Evolutionary conservation across 805 yeast species (phyloP), one percentile per base, ranked within the genome.

Genomic region (Ogataea pilisensis): DNA sequence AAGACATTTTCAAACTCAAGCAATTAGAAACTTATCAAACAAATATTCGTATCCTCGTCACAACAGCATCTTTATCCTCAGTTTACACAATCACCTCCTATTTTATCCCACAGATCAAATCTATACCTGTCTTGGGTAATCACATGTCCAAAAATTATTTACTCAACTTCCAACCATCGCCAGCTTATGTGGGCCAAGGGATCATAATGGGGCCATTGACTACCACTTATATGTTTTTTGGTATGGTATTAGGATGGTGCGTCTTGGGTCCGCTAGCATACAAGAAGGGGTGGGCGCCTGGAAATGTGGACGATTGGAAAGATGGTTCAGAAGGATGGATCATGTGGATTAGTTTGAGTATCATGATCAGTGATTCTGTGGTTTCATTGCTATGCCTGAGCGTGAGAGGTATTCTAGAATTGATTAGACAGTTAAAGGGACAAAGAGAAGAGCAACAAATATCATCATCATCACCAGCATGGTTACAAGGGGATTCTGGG

Each of bases 251-350:
- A 4, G 99, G 99, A 0, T 91, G 99, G 99, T 95, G 77, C 0
- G 64, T 91, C 1, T 65, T 91, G n/a, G 91, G 93, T 0, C 97
- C 97, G 3, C 43, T 86, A 43, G 80, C 95, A 1, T 73, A 82
- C 43, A 48, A 67, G 39, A 60, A 66, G 45, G 84, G 80, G 4
- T 93, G 98, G 97, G 95, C 96, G 0, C 81, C 89, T 0, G 95
- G 96, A 0, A 82, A 80, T 3, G 78, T 87, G 2, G 93, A 85
- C 57, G 95, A 89, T 63, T 93, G 97, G 97, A 82, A 85, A 53
- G 73, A 76, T 20, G 98, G 98, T 3, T 85, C 90, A 1, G 96
- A 91, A 57, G 99, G 98, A 6, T 91, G 99, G 99, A 87, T 93
- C 41, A 69, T 91, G 59, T 91, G 99, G 99, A 70, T 89, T 40